Conservation (phyloP, 805 yeast species). For the Sugiyamaella mastotermitis region DNA sequence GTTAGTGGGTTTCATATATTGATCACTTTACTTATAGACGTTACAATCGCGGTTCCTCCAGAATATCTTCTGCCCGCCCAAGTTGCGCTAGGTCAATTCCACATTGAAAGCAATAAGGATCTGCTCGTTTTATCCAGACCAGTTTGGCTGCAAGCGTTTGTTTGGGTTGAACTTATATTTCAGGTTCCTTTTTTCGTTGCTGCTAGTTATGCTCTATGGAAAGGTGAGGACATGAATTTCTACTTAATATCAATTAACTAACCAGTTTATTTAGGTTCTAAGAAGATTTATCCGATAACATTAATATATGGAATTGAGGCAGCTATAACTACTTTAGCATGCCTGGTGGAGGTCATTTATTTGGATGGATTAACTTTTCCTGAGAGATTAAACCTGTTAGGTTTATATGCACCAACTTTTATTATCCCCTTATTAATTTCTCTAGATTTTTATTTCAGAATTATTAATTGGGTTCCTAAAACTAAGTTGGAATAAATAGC, state of each 20-base stretch:
- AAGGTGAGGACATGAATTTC: constrained; percentile 29
- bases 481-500: too few relatives aligned
- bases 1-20: constrained; percentile 57
- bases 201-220: constrained; percentile 34
- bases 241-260: too few relatives aligned
- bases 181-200: constrained; percentile 82
- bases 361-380: constrained; percentile 32
- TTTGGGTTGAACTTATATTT: constrained; percentile 60
- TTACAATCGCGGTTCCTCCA: constrained; percentile 60
- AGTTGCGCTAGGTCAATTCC: constrained; percentile 46
- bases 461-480: too few relatives aligned
- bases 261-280: constrained; percentile 3
- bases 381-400: constrained; percentile 41
- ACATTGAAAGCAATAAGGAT: constrained; percentile 63
- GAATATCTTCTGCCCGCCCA: constrained; percentile 45
- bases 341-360: constrained; percentile 37
- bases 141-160: constrained; percentile 68
- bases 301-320: constrained; percentile 80
- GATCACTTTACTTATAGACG: constrained; percentile 69
- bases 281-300: constrained; percentile 35
- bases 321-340: constrained; percentile 66
- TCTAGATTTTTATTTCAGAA: constrained; percentile 34
- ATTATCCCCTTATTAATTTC: constrained; percentile 56
- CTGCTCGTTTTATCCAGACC: constrained; percentile 56
- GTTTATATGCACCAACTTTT: constrained; percentile 65